phyloP scores from a whole-genome alignment of 1,284 basidiomycete species.

The Puccinia sorghi region DNA sequence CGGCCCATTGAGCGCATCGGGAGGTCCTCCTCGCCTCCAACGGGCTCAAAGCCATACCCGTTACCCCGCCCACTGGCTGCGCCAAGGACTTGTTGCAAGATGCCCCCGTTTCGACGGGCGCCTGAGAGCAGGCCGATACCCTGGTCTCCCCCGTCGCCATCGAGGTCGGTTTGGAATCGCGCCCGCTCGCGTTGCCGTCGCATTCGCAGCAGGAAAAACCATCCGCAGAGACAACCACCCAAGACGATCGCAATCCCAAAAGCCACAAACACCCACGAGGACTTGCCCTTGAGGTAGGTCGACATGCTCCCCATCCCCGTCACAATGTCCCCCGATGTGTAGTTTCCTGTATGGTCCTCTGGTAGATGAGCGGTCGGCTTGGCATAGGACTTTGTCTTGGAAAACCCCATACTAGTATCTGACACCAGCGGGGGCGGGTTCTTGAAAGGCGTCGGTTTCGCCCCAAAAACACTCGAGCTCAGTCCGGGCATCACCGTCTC shows the following conservation, averaged over 20 bases:
- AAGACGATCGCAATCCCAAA: slow-evolving; percentile 49
- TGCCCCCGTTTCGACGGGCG: slow-evolving; percentile 57
- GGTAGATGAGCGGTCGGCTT: slow-evolving; percentile 89
- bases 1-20: slow-evolving; percentile 69
- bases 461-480: slow-evolving; percentile 19
- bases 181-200: slow-evolving; percentile 23
- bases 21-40: slow-evolving; percentile 70
- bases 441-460: slow-evolving; percentile 15
- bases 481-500: slow-evolving; percentile 60
- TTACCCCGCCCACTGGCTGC: slow-evolving; percentile 59
- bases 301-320: slow-evolving; percentile 42
- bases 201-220: slow-evolving; percentile 43
- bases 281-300: slow-evolving; percentile 50
- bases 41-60: slow-evolving; percentile 67
- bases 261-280: slow-evolving; percentile 40
- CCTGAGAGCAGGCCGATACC: slow-evolving; percentile 59
- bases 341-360: slow-evolving; percentile 70
- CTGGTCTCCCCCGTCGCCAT: slow-evolving; percentile 57
- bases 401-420: slow-evolving; percentile 57
- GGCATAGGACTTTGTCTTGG: slow-evolving; percentile 66
- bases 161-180: slow-evolving; percentile 30
- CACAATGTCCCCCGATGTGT: slow-evolving; percentile 51
- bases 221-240: slow-evolving; percentile 29
- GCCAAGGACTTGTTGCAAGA: slow-evolving; percentile 57
- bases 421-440: slow-evolving; percentile 45